Evolutionary conservation across 805 yeast genomes (phyloP), one percentile per base, ranked within the genome.

Genomic region (Pichia kluyveri): DNA sequence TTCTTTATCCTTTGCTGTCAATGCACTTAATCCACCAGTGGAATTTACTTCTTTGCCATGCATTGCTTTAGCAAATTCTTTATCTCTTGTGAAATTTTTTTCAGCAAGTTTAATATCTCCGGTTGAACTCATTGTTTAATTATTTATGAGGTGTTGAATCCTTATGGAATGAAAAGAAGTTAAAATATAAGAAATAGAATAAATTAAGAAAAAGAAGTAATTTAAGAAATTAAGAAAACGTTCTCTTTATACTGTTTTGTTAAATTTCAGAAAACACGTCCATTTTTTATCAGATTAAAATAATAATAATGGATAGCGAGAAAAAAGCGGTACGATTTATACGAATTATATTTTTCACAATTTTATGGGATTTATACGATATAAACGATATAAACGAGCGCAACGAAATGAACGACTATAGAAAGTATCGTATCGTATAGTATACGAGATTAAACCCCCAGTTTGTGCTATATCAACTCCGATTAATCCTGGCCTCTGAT

Each of bases 41-140:
- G 77, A 63, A 57, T 77, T 82, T 40, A 71, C 79, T 46, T 70
- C 77, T 44, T 82, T 78, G 56, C 97, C 97, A 66, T 91, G 97
- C 65, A 91, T 69, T 37, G 91, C 86, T 58, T 80, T 73, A 56
- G 97, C 85, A 67, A 91, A 91, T 46, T 81, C 75, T 56, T 77
- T 71, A 67, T 84, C 93, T 56, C 71, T 69, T 45, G 69, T 69
- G 64, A 69, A 78, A 54, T 82, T 70, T 67, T 80, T 82, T 51
- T 73, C 73, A 4, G 79, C 79, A 26, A 75, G 68, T 54, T 69
- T 58, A 18, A 60, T 46, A 23, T 49, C 42, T 34, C 45, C 45
- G 15, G 55, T 41, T 46, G 50, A 26, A 41, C 47, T 44, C 50
- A 47, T 47, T 11, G 1, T 18, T 18, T 37, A 23, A 23, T 23